Percentiles rank a stretch among this genome's conserved stretches.
Conservation (phyloP, 2,329 filamentous ascomycete genomes). For the Cyclaneusma minus region DNA sequence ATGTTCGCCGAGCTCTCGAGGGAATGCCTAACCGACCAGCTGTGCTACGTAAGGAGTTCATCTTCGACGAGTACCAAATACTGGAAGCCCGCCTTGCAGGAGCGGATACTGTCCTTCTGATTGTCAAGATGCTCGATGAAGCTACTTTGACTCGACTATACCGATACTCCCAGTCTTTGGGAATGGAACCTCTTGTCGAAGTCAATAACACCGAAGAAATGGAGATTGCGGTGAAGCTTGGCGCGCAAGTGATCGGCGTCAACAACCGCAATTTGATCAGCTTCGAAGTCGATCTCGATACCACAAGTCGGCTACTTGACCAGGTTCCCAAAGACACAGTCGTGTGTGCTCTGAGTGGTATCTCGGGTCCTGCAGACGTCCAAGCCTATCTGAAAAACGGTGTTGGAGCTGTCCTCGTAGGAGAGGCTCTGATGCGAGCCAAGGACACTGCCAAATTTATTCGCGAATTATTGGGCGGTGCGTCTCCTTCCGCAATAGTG, state of each 20-base stretch:
- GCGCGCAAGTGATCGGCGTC: slow-evolving; percentile 84
- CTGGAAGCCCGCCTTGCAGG: slow-evolving; percentile 84
- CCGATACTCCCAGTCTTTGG: slow-evolving; percentile 73
- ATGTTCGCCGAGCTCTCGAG: slow-evolving; percentile 76
- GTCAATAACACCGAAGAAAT: slow-evolving; percentile 93
- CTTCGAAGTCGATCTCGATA: slow-evolving; percentile 91
- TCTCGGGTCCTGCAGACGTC: slow-evolving; percentile 78
- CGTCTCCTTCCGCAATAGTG: slow-evolving; percentile 13
- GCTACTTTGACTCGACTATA: slow-evolving; percentile 64
- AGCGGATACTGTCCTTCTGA: slow-evolving; percentile 85
- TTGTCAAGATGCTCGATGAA: slow-evolving; percentile 91
- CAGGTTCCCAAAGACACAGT: slow-evolving; percentile 76
- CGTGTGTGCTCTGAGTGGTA: slow-evolving; percentile 87
- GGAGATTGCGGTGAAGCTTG: slow-evolving; percentile 70
- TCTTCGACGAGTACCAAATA: slow-evolving; percentile 98
- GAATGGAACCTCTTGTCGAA: slow-evolving; percentile 96
- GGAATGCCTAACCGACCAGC: slow-evolving; percentile 87
- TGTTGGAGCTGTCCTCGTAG: slow-evolving; percentile 84
- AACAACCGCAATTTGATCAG: slow-evolving; percentile 95
- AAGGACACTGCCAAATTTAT: slow-evolving; percentile 74
- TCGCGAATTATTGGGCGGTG: slow-evolving; percentile 57
- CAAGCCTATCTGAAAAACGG: slow-evolving; percentile 76
- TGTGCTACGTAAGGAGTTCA: slow-evolving; percentile 86
- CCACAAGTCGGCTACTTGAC: slow-evolving; percentile 74
- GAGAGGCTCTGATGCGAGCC: slow-evolving; percentile 90